Evolutionary conservation across 352 stramenopile genomes (phyloP).

Genomic region (Phytophthora cactorum): DNA sequence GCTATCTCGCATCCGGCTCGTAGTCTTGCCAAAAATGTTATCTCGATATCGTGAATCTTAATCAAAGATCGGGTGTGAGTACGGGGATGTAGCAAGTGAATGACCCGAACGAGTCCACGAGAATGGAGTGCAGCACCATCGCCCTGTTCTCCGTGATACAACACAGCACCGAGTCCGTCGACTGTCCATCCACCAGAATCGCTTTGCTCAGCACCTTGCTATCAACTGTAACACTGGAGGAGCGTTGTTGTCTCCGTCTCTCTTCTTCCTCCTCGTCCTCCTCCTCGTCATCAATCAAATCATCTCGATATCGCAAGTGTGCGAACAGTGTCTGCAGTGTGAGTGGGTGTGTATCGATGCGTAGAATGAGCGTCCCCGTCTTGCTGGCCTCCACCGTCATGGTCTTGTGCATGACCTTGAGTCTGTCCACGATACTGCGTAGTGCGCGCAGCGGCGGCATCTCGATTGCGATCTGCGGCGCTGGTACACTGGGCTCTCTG

Average conservation of each 20-base stretch:
- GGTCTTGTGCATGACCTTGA: slow-evolving; percentile 78
- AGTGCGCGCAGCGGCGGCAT: slow-evolving; percentile 74
- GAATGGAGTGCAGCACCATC: slow-evolving; percentile 82
- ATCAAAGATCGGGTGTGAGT: slow-evolving; percentile 61
- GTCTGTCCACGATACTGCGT: slow-evolving; percentile 72
- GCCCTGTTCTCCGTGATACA: slow-evolving; percentile 84
- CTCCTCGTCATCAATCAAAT: slow-evolving; percentile 65
- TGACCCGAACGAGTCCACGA: slow-evolving; percentile 77
- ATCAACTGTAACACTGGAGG: slow-evolving; percentile 77
- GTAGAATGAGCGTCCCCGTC: slow-evolving; percentile 67
- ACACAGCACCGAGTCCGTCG: slow-evolving; percentile 74
- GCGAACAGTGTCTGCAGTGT: slow-evolving; percentile 83
- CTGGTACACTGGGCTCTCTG: slow-evolving; percentile 75
- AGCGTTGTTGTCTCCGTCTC: slow-evolving; percentile 30
- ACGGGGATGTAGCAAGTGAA: slow-evolving; percentile 87
- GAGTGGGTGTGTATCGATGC: slow-evolving; percentile 73
- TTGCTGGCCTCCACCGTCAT: slow-evolving; percentile 81
- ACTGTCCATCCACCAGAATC: slow-evolving; percentile 74
- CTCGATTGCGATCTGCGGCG: slow-evolving; percentile 82
- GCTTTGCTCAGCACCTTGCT: slow-evolving; percentile 80
- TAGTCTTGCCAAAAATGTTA: background rate
- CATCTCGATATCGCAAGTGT: slow-evolving; percentile 72
- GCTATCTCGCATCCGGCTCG: background rate
- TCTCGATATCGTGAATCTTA: background rate
- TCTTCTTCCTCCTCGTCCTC: slow-evolving; percentile 40